Conservation (phyloP, 148 eudicot genomes). For the Silene latifolia region DNA sequence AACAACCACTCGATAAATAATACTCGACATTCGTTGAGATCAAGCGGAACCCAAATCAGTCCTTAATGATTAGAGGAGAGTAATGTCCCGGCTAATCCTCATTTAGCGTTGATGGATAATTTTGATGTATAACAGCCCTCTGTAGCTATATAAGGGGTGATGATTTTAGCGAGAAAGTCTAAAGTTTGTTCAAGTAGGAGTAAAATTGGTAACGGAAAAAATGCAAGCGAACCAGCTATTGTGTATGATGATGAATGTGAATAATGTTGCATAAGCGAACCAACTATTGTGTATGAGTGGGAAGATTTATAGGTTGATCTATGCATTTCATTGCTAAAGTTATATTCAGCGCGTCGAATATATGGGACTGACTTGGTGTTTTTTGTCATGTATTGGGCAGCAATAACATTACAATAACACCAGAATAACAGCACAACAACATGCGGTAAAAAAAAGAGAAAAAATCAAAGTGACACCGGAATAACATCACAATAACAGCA, state of each 20-base stretch:
- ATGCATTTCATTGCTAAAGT: neutral
- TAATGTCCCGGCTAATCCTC: slow-evolving; percentile 6
- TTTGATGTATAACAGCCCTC: slow-evolving; percentile 4
- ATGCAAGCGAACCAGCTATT: neutral
- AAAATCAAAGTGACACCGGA: no score
- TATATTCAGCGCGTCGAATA: no score
- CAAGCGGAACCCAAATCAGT: slow-evolving; percentile 68
- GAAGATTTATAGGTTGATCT: no score
- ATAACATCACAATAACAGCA: no score
- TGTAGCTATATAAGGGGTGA: neutral
- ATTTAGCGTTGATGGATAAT: neutral
- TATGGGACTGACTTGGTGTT: no score
- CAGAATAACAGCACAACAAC: no score
- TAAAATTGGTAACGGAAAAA: neutral
- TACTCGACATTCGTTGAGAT: slow-evolving; percentile 84
- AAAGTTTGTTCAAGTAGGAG: neutral
- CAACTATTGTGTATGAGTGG: no score
- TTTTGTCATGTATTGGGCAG: no score
- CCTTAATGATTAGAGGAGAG: slow-evolving; percentile 61
- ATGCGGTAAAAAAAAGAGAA: no score
- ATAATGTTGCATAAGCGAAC: slow-evolving; percentile 1
- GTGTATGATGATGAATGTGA: neutral
- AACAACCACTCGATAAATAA: slow-evolving; percentile 73
- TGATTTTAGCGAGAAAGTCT: neutral
- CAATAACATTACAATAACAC: no score